Evolutionary conservation across 2,329 filamentous ascomycete genomes (phyloP), one percentile per base, ranked within the genome.

Genomic region (Hypoxylon sp.): DNA sequence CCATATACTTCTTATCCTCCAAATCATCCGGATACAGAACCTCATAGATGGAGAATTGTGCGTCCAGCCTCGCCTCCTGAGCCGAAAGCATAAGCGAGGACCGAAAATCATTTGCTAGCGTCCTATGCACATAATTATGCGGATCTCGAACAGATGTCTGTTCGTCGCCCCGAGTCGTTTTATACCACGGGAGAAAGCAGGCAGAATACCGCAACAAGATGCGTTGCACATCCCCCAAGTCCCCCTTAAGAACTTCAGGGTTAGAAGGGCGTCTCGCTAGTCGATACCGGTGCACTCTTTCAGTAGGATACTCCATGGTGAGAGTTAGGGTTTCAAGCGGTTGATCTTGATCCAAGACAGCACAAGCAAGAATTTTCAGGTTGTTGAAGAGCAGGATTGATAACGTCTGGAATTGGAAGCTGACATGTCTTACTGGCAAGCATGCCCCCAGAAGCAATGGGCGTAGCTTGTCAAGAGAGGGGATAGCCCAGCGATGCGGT

Each of bases 401-500:
- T 73, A 61, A 10, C 57, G 61, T 1, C 2, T 69, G 55, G 61
- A 67, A 69, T 30, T 70, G 61, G 4, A 74, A 20, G 53, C 61
- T 67, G 30, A 73, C 64, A 48, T 68, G 63, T 44, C 66, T 64
- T 8, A 71, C 72, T 5, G 72, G 72, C 22, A 74, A 57, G 14
- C 66, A 70, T 5, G 73, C 66, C 3, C 66, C 72, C 17, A 74
- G 55, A 48, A 74, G 74, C 42, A 74, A 48, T 2, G 68, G 72
- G 37, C 61, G 54, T 1, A 61, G 57, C n/a, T 46, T 2, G 10
- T 46, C 25, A 37, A 20, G 10, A 25, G 48, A 11, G 25, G 14
- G 20, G 11, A 44, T 53, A 13, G 11, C n/a, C 73, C 73, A 74
- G 35, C 66, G 72, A 13, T 22, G 14, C 5, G 72, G 61, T 14